phyloP scores from a whole-genome alignment of 2,329 filamentous ascomycete genomes.

The Sphaerulina vaccinii region DNA sequence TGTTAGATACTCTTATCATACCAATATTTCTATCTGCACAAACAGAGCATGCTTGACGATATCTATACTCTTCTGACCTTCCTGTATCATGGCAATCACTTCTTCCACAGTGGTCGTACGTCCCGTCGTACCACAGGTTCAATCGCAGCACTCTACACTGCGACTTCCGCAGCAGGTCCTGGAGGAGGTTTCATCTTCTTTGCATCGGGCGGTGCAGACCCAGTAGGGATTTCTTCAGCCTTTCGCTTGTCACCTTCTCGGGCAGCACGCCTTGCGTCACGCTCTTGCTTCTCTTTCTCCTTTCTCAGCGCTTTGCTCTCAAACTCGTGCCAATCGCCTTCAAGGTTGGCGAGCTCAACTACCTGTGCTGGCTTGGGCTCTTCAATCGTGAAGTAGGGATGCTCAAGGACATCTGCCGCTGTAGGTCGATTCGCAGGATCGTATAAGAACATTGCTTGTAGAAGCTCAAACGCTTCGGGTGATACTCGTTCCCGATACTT shows the following conservation, averaged over 20 bases:
- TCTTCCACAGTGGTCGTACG: not conserved
- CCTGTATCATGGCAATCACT: not conserved
- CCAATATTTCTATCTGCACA: not conserved
- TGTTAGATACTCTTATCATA: too few relatives aligned
- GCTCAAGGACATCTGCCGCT: constrained; percentile 78
- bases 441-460: constrained; percentile 82
- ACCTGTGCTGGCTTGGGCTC: constrained; percentile 75
- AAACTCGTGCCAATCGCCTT: constrained; percentile 98
- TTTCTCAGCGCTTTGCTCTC: constrained; percentile 93
- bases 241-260: constrained; percentile 46
- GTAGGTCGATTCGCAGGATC: constrained; percentile 81
- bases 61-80: not conserved
- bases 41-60: not conserved
- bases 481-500: constrained; percentile 77
- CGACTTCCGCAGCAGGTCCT: constrained; percentile 2
- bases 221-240: constrained; percentile 29
- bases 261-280: constrained; percentile 52
- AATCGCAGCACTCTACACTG: constrained; percentile 11
- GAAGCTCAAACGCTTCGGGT: constrained; percentile 76
- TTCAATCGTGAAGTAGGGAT: constrained; percentile 84
- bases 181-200: constrained; percentile 30
- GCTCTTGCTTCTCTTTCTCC: constrained; percentile 72
- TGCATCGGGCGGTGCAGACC: constrained; percentile 16
- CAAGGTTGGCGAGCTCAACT: constrained; percentile 74
- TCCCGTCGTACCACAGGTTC: constrained; percentile 7